Evolutionary conservation across 768 basidiomycete genomes (phyloP).

Genomic region (Kondoa malvinella): DNA sequence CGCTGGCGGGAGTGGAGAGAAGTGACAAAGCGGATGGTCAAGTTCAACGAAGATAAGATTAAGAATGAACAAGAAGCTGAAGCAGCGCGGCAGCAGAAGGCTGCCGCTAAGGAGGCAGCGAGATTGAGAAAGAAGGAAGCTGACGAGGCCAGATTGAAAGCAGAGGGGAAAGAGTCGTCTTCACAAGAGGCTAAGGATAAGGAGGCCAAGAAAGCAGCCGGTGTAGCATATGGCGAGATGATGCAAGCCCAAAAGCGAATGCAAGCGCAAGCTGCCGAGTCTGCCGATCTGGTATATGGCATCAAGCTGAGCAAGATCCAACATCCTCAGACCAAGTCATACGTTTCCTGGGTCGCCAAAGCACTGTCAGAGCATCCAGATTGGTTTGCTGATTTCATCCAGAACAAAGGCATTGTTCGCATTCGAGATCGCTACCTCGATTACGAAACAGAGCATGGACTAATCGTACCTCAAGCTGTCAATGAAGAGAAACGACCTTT

Average conservation of each 20-base stretch:
- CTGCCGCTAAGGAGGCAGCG: no score
- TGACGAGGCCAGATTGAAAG: no score
- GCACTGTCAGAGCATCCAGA: constrained; percentile 50
- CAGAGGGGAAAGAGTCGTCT: constrained; percentile 10
- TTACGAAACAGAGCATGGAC: constrained; percentile 43
- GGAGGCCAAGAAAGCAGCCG: constrained; percentile 20
- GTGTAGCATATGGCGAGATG: constrained; percentile 38
- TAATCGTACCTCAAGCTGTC: constrained; percentile 28
- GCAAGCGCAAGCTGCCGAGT: background rate
- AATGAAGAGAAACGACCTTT: constrained; percentile 35
- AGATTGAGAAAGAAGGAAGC: no score
- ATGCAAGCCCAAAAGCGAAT: no score
- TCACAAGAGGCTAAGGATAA: constrained; percentile 10
- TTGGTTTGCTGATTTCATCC: constrained; percentile 47
- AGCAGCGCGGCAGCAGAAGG: background rate
- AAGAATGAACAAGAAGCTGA: background rate
- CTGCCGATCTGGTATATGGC: background rate
- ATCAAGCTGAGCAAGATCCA: constrained; percentile 40
- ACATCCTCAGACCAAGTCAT: constrained; percentile 58
- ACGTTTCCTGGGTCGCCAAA: constrained; percentile 63
- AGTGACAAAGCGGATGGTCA: constrained; percentile 47
- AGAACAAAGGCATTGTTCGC: constrained; percentile 68
- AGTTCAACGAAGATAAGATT: constrained; percentile 12
- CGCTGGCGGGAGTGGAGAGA: constrained; percentile 98
- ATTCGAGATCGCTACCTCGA: constrained; percentile 60